A percentile compares a stretch with the other conserved stretches of the same genome.
phyloP scores from a whole-genome alignment of 31 red algal species.

The Porphyra umbilicalis region DNA sequence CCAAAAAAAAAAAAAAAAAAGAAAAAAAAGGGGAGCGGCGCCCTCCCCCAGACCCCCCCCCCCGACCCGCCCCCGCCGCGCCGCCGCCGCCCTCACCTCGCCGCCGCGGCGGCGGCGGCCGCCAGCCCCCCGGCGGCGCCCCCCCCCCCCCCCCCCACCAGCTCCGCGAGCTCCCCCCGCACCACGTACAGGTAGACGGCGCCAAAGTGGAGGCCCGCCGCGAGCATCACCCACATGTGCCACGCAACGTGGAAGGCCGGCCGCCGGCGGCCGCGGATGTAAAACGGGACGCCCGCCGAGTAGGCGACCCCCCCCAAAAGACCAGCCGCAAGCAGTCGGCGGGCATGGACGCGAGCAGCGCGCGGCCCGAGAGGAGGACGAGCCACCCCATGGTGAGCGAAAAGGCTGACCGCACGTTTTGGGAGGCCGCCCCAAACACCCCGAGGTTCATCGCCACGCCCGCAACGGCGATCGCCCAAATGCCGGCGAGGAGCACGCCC shows the following conservation, averaged over 20 bases:
- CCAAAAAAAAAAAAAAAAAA: too few species aligned
- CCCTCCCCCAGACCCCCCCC: not conserved
- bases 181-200: constrained; percentile 11
- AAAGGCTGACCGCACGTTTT: not conserved
- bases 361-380: constrained; percentile 9
- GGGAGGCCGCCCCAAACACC: not conserved
- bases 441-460: not conserved
- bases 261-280: constrained; percentile 5
- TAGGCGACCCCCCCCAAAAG: constrained; percentile 10
- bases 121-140: not conserved
- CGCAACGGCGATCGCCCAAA: not conserved
- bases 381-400: constrained; percentile 12
- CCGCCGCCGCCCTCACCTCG: not conserved
- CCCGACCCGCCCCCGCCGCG: not conserved
- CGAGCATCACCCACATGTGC: constrained; percentile 21
- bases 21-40: not conserved
- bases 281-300: constrained; percentile 19
- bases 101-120: not conserved
- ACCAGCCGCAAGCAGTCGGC: constrained; percentile 4
- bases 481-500: not conserved
- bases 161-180: too few species aligned
- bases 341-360: not conserved
- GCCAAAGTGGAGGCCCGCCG: constrained; percentile 2
- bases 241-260: constrained; percentile 12
- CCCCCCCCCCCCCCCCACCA: not conserved